These are phyloP conservation scores for Sherardia arvensis DNA, from an alignment of 257 asterid species.

Conservation along the genomic window DNA sequence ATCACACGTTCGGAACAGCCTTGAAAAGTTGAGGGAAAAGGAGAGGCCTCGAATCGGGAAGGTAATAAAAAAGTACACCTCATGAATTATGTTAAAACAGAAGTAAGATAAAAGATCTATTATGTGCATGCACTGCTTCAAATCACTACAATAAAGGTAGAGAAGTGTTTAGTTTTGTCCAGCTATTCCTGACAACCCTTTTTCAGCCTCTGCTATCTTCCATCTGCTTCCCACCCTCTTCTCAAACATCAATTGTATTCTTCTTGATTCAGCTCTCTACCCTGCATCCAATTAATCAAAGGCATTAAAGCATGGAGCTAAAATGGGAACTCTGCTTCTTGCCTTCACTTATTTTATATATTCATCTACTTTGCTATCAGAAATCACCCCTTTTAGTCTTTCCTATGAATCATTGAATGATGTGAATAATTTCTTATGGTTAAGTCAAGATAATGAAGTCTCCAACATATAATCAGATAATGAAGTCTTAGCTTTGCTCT, in stretches of 20 bases:
- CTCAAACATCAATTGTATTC: background rate
- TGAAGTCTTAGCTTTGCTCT: background rate
- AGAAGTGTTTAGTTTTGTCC: background rate
- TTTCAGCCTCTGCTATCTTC: background rate
- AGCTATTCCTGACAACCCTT: background rate
- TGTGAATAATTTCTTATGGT: background rate
- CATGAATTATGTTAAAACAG: background rate
- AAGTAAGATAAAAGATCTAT: background rate
- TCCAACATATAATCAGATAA: background rate
- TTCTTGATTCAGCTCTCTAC: background rate
- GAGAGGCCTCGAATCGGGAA: conserved; percentile 96
- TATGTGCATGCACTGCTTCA: background rate
- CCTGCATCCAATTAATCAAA: background rate
- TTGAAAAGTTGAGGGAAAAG: conserved; percentile 46
- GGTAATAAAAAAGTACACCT: conserved; percentile 14
- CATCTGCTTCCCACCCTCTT: background rate
- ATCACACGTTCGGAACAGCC: conserved; percentile 79
- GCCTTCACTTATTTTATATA: background rate
- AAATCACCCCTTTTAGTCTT: background rate
- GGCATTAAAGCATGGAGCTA: background rate
- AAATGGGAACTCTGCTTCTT: background rate
- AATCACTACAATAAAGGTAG: background rate
- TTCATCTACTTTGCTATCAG: background rate
- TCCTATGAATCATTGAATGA: background rate
- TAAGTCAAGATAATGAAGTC: no score